Base-by-base conservation (phyloP, 257 asterid species). In the Penstemon davidsonii region DNA sequence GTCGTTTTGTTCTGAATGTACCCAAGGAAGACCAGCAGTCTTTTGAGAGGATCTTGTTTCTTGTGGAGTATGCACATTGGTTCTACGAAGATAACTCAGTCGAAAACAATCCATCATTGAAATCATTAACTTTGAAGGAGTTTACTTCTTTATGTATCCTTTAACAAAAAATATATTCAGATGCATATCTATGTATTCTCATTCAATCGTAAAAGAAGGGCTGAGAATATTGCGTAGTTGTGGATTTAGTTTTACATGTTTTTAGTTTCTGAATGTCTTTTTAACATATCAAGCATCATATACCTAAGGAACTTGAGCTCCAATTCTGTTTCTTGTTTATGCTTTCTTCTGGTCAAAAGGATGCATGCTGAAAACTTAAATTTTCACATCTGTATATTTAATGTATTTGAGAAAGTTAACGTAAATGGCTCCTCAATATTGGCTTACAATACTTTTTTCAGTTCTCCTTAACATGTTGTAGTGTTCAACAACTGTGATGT, bases 1-100 rank as follows among this genome's bases (percentile, higher is more conserved):
- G 99, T 67, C 99, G 99, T 64, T 94, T 94, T 77, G 97, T 94
- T 72, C 86, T 94, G 77, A 91, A 94, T 60, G 96, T 90, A 75
- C 99, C 99, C 9, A 88, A 90, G 85, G 99, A 94, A 86, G 99
- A 94, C 72, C 94, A 88, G 51, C 96, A 91, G 76, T 91, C 99
- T 33, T 94, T 91, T 68, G 99, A 94, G 88, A 88, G 99, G 85
- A 91, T 94, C 67, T 76, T 94, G 81, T 94, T 94, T 80, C 97
- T 94, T 62, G 97, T 94, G 79, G 99, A 94, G 83, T 88, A 86
- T 67, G 99, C 99, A 36, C 96, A 94, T 73, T 94, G 99, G 99
- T 94, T 83, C 68, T 94, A 94, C 43, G 99, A 94, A 79, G 99
- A 94, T 83, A 94, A 94, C 67, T 72, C 97, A 1, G 97, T 91